Evolutionary conservation across 2,329 filamentous ascomycete species (phyloP), one percentile per base, ranked within the genome.

Genomic region (Atkinsonella hypoxylon): DNA sequence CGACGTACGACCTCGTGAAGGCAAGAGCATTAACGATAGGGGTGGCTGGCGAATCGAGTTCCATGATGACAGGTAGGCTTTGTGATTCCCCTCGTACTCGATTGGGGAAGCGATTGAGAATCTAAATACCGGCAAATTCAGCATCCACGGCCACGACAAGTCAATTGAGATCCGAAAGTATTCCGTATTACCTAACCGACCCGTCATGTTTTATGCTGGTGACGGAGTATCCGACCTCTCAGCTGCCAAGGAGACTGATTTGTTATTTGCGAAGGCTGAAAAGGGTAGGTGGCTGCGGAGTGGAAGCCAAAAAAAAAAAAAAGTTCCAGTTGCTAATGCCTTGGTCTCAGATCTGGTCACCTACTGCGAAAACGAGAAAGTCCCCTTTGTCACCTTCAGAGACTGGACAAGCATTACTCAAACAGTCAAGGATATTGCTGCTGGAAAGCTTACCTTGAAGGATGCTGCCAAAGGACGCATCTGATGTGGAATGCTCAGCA

Each of bases 71-170:
- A 89, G 81, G 81, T 83, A 62, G 62, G 68, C 61, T 51, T 48
- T 42, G 11, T n/a, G 36, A 3, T 10, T 10, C 13, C 11, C 8
- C 30, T 9, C 6, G 10, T 10, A 32, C 7, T 30, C 9, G 42
- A 13, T 22, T 6, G 30, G 42, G 42, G 20, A 30, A 22, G n/a
- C 13, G n/a, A 20, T 31, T 45, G 43, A 26, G 17, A 18, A 9
- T n/a, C 11, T 26, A n/a, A 12, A 7, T 9, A 13, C 20, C 22
- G 22, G 7, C n/a, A 13, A 17, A 47, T 36, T 11, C 39, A 87
- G 85, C 63, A 77, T 83, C 52, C 94, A 94, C 61, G 93, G 93
- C n/a, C 93, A 98, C 65, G 91, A 98, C 76, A 98, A 98, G 79
- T 90, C 85, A 26, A 74, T 91, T 49, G 88, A 93, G 64, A 89